phyloP scores from a whole-genome alignment of 495 filamentous ascomycete genomes.

The Saxophila tyrrhenica region DNA sequence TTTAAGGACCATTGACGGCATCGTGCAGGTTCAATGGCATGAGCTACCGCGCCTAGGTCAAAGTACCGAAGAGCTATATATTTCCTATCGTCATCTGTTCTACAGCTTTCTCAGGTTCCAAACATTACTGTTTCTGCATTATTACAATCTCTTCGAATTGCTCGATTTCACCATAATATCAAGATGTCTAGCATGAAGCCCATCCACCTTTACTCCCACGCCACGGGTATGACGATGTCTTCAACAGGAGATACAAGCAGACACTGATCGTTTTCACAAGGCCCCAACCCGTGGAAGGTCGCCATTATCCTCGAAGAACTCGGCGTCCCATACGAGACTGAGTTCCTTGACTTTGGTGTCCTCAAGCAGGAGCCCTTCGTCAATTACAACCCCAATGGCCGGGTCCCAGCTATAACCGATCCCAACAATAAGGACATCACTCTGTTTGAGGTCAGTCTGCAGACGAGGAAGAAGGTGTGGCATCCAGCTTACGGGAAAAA shows the following conservation, averaged over 20 bases:
- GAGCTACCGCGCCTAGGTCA: too few species aligned
- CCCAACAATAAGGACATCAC: slow-evolving; percentile 33
- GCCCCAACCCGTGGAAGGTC: slow-evolving; percentile 18
- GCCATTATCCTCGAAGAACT: slow-evolving; percentile 23
- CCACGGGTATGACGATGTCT: neutral
- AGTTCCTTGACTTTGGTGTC: slow-evolving; percentile 4
- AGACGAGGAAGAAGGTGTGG: too few species aligned
- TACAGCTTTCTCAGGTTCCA: too few species aligned
- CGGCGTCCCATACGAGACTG: slow-evolving; percentile 17
- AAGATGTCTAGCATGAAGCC: slow-evolving; percentile 15
- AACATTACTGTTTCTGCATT: too few species aligned
- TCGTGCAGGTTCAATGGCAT: too few species aligned
- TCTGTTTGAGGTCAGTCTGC: slow-evolving; percentile 32
- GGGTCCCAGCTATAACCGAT: slow-evolving; percentile 31
- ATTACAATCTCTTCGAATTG: too few species aligned
- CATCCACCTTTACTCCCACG: slow-evolving; percentile 17
- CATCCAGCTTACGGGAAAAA: too few species aligned
- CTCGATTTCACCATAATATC: too few species aligned
- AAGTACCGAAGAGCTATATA: too few species aligned
- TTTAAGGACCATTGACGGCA: too few species aligned
- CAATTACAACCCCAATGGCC: slow-evolving; percentile 32
- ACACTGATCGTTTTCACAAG: slow-evolving; percentile 1
- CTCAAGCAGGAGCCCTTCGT: slow-evolving; percentile 16
- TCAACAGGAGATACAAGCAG: neutral
- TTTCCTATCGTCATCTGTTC: too few species aligned